Evolutionary conservation across 257 asterid genomes (phyloP), one percentile per base, ranked within the genome.

Genomic region (Plantago elongata): DNA sequence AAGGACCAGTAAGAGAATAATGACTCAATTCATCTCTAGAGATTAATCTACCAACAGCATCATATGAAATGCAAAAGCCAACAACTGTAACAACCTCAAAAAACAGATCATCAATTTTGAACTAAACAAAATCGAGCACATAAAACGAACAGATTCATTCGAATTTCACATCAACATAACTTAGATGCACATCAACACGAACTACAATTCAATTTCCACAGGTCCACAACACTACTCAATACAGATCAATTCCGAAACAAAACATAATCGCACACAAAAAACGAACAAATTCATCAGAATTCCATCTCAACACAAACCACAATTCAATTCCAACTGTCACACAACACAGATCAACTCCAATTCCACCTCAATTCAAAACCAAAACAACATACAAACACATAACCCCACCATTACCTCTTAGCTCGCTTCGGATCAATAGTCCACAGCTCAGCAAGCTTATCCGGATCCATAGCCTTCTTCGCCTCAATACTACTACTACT

Each of bases 381-480:
- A 11, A 9, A 13, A 9, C 14, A 22, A 54, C 4, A 17, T 10
- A 34, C 7, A 45, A 3, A 5, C n/a, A 47, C 13, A 43, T 29
- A 46, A 43, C n/a, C n/a, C n/a, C n/a, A 0, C n/a, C 3, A 13
- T 11, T 46, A 89, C 99, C 99, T 87, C 75, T 92, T 92, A 67
- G 97, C 99, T 44, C 96, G 87, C 67, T 92, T 92, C 45, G 99
- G 99, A 80, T 92, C 99, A 76, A 92, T 56, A 40, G 86, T 80
- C 99, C 99, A 92, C 8, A 92, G 71, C 74, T 89, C 96, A 64
- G 99, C 97, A 44, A 92, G 90, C 83, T 92, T 89, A 68, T 89
- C 89, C 50, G 99, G 99, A 57, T 95, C 84, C 99, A 89, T 92
- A 62, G 99, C 95, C 72, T 92, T 92, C 83, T 92, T 92, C 54